phyloP scores from a whole-genome alignment of 192 early-diverging fungal species.

The Nowakowskiella sp. region DNA sequence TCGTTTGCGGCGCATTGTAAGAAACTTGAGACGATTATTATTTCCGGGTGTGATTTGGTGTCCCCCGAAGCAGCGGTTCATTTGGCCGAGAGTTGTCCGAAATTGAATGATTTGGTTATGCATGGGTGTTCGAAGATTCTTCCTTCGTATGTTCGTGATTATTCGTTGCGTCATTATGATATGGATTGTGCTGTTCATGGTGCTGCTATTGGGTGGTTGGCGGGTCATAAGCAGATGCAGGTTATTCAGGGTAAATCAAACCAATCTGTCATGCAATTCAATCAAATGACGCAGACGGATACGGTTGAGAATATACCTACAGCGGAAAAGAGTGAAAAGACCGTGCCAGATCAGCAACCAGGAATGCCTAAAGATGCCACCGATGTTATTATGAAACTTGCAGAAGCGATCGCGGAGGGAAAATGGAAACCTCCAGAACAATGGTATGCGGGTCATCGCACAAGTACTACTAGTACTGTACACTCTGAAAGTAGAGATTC shows the following conservation, averaged over 20 bases:
- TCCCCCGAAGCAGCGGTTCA: background rate
- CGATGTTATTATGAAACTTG: conserved; percentile 10
- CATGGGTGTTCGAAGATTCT: conserved; percentile 3
- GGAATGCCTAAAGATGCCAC: background rate
- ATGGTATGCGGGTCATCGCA: too few relatives aligned
- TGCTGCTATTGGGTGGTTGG: background rate
- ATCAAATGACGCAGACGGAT: conserved; percentile 7
- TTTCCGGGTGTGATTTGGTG: background rate
- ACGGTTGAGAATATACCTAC: background rate
- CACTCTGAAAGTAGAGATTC: too few relatives aligned
- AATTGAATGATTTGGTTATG: background rate
- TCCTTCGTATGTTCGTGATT: background rate
- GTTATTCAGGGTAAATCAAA: too few relatives aligned
- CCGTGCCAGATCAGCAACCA: background rate
- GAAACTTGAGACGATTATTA: too few relatives aligned
- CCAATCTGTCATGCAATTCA: background rate
- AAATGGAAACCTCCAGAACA: conserved; percentile 4
- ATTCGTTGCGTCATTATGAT: background rate
- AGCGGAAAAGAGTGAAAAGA: background rate
- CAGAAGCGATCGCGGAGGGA: conserved; percentile 9
- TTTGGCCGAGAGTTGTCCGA: background rate
- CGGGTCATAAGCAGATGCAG: too few relatives aligned
- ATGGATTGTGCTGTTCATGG: background rate
- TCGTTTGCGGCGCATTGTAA: too few relatives aligned
- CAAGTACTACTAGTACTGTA: too few relatives aligned